Percentiles rank a stretch among this genome's conserved stretches.
phyloP scores from a whole-genome alignment of 2,329 filamentous ascomycete genomes.

The Purpureocillium takamizusanense region DNA sequence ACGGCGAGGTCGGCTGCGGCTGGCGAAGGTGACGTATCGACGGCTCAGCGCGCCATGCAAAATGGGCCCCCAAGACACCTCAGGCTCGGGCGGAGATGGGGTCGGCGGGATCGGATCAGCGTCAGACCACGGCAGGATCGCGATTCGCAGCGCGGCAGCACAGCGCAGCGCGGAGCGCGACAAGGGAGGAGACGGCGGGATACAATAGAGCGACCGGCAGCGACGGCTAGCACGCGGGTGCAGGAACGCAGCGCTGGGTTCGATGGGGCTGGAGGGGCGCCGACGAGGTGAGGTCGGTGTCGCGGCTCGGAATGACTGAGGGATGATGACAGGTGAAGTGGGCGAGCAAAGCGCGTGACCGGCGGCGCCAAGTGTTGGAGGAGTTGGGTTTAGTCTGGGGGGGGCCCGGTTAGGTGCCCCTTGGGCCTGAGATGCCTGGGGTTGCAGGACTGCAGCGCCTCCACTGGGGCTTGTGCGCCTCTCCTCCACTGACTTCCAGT shows the following conservation, averaged over 20 bases:
- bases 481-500: no score
- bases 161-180: background rate
- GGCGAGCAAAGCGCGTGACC: conserved; percentile 30
- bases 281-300: background rate
- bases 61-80: conserved; percentile 2
- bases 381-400: conserved; percentile 17
- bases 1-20: conserved; percentile 7
- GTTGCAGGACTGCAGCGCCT: no score
- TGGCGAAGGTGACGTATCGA: background rate
- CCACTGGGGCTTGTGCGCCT: no score
- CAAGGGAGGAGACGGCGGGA: background rate
- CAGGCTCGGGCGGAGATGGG: conserved; percentile 6
- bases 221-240: background rate
- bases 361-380: conserved; percentile 15
- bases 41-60: conserved; percentile 24
- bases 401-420: no score
- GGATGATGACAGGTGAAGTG: conserved; percentile 13
- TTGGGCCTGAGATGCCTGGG: no score
- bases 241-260: background rate
- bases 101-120: conserved; percentile 5
- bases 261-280: background rate
- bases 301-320: background rate
- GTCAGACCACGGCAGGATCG: conserved; percentile 1
- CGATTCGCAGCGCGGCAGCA: background rate
- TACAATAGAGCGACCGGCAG: background rate